These are phyloP conservation scores for Diutina pseudorugosa DNA, from an alignment of 1,139 yeast genomes.

Conservation along the genomic window DNA sequence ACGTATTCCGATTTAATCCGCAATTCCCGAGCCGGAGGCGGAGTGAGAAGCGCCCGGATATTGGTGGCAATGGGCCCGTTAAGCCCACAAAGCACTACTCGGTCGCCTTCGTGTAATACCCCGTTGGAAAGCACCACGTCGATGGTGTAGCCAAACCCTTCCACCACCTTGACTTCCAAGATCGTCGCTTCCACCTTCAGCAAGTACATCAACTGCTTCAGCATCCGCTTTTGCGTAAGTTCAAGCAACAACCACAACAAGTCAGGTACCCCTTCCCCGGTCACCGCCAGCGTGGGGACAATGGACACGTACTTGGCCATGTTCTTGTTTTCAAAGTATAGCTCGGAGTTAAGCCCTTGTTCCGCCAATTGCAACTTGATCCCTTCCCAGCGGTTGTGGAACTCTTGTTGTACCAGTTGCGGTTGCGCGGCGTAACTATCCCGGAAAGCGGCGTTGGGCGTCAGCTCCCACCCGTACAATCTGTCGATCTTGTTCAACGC, in stretches of 20 bases:
- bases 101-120: conserved; percentile 85
- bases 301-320: conserved; percentile 87
- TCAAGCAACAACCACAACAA: conserved; percentile 90
- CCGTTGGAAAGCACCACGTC: conserved; percentile 97
- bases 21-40: conserved; percentile 93
- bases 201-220: conserved; percentile 93
- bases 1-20: conserved; percentile 91
- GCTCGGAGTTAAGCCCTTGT: conserved; percentile 96
- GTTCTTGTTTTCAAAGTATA: conserved; percentile 90
- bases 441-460: conserved; percentile 90
- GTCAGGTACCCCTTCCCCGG: conserved; percentile 99
- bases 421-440: conserved; percentile 79
- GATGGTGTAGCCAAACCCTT: conserved; percentile 97
- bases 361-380: conserved; percentile 90
- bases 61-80: conserved; percentile 98
- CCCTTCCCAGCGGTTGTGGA: conserved; percentile 74
- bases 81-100: conserved; percentile 92
- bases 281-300: conserved; percentile 96
- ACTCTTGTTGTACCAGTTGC: conserved; percentile 81
- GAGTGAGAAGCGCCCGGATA: conserved; percentile 90
- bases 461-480: conserved; percentile 85
- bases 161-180: conserved; percentile 95
- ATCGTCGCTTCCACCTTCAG: conserved; percentile 91
- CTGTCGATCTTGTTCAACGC: conserved; percentile 97
- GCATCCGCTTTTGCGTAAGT: conserved; percentile 96